Evolutionary conservation across 768 basidiomycete species (phyloP).

Genomic region (Candolleomyces aberdarensis): DNA sequence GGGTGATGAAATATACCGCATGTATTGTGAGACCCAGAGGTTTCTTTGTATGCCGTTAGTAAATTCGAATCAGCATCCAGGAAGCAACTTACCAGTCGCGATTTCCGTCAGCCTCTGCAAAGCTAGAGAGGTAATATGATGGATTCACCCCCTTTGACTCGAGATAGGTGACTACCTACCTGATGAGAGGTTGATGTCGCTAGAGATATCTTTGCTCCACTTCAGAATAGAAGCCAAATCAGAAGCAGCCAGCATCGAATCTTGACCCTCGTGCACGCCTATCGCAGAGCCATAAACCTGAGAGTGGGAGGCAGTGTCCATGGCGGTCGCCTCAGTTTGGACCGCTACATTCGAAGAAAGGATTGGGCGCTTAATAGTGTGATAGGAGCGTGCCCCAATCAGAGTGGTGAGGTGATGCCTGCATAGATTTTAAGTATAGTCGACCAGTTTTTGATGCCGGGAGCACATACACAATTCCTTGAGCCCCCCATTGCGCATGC

Average conservation of each 20-base stretch:
- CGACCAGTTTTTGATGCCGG: not conserved
- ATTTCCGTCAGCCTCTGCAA: constrained; percentile 71
- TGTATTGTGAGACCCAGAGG: constrained; percentile 63
- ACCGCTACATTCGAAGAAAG: constrained; percentile 62
- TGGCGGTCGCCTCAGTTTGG: constrained; percentile 49
- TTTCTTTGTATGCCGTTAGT: constrained; percentile 35
- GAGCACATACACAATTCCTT: constrained; percentile 59
- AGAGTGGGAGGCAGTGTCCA: constrained; percentile 21
- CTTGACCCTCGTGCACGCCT: constrained; percentile 48
- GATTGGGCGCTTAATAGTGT: constrained; percentile 50
- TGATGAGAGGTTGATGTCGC: constrained; percentile 67
- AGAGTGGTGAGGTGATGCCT: constrained; percentile 51
- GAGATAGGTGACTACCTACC: constrained; percentile 28
- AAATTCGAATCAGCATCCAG: not conserved
- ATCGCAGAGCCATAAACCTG: constrained; percentile 27
- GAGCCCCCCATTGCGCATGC: constrained; percentile 71
- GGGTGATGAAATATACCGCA: constrained; percentile 36
- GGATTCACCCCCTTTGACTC: too few relatives aligned
- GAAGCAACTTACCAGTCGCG: constrained; percentile 46
- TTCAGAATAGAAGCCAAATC: constrained; percentile 68
- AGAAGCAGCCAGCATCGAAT: constrained; percentile 53
- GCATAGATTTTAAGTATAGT: not conserved
- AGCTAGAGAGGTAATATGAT: constrained; percentile 30
- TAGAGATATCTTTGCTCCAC: constrained; percentile 74
- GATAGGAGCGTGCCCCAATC: constrained; percentile 42